These are phyloP conservation scores for Suillus weaverae DNA, from an alignment of 768 basidiomycete species.

Conservation along the genomic window DNA sequence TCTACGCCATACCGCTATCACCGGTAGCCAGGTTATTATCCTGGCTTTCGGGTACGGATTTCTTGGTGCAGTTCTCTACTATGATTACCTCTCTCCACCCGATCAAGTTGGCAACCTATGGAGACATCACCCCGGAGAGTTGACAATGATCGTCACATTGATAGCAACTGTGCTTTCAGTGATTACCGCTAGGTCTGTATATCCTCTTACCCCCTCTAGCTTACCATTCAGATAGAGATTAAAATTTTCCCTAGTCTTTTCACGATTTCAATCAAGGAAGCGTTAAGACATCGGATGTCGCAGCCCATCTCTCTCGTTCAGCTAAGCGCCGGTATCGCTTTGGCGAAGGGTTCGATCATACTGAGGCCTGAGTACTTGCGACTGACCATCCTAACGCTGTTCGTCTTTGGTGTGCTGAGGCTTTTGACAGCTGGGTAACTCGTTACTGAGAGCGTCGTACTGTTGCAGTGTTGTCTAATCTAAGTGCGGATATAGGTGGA, in stretches of 20 bases:
- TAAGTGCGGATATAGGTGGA: constrained; percentile 13
- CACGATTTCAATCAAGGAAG: constrained; percentile 15
- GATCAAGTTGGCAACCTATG: not conserved
- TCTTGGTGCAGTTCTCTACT: constrained; percentile 7
- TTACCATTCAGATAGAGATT: not conserved
- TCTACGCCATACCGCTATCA: not conserved
- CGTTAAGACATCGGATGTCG: constrained; percentile 16
- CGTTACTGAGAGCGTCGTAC: not conserved
- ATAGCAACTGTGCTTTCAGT: constrained; percentile 10
- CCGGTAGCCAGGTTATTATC: not conserved
- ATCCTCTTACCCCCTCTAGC: not conserved
- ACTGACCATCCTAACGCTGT: constrained; percentile 4
- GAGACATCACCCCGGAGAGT: constrained; percentile 4
- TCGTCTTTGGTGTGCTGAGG: constrained; percentile 12
- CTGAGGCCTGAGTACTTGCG: constrained; percentile 1
- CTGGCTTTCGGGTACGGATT: constrained; percentile 11
- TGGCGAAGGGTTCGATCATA: constrained; percentile 6
- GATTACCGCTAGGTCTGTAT: not conserved
- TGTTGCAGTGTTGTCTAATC: not conserved
- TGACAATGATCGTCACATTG: constrained; percentile 8
- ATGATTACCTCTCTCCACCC: constrained; percentile 1
- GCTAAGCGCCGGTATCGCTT: constrained; percentile 13
- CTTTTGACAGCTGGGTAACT: constrained; percentile 19
- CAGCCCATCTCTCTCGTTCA: constrained; percentile 13
- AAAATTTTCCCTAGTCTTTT: not conserved